Evolutionary conservation across 352 stramenopile species (phyloP).

Genomic region (Globisporangium uncinulatum): DNA sequence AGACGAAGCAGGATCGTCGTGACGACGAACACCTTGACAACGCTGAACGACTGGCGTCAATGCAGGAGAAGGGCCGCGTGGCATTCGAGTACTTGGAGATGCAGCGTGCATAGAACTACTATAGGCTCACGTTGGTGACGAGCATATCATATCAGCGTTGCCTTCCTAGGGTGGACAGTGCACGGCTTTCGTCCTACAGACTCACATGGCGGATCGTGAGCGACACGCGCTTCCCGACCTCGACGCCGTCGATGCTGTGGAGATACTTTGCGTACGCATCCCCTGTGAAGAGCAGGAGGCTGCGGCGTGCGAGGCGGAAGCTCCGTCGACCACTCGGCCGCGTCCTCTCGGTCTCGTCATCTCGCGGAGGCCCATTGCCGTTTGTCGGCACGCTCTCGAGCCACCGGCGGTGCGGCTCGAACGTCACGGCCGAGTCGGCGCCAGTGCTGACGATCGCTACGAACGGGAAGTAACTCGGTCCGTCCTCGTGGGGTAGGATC

Average conservation of each 20-base stretch:
- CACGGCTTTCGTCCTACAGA: background rate
- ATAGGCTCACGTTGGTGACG: too few relatives aligned
- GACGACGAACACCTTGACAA: too few relatives aligned
- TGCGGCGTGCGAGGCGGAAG: slow-evolving; percentile 43
- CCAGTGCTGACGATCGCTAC: slow-evolving; percentile 66
- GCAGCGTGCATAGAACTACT: too few relatives aligned
- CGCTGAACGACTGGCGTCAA: too few relatives aligned
- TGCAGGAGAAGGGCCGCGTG: too few relatives aligned
- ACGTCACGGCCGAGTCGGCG: slow-evolving; percentile 47
- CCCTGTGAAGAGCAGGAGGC: slow-evolving; percentile 49
- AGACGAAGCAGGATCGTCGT: too few relatives aligned
- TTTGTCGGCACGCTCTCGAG: background rate
- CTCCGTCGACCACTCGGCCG: slow-evolving; percentile 2
- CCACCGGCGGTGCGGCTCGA: slow-evolving; percentile 45
- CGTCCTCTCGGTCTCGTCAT: background rate
- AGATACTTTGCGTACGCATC: slow-evolving; percentile 53
- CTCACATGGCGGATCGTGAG: slow-evolving; percentile 53
- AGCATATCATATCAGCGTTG: too few relatives aligned
- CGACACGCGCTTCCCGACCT: slow-evolving; percentile 40
- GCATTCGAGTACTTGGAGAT: background rate
- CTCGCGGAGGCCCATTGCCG: background rate
- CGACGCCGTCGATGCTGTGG: slow-evolving; percentile 56
- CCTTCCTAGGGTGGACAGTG: too few relatives aligned
- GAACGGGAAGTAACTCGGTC: slow-evolving; percentile 59
- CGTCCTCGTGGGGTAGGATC: slow-evolving; percentile 70